Percentiles rank a stretch among this genome's conserved stretches.
Evolutionary conservation across 106 monocot species (phyloP).

Genomic region (Platanthera guangdongensis): DNA sequence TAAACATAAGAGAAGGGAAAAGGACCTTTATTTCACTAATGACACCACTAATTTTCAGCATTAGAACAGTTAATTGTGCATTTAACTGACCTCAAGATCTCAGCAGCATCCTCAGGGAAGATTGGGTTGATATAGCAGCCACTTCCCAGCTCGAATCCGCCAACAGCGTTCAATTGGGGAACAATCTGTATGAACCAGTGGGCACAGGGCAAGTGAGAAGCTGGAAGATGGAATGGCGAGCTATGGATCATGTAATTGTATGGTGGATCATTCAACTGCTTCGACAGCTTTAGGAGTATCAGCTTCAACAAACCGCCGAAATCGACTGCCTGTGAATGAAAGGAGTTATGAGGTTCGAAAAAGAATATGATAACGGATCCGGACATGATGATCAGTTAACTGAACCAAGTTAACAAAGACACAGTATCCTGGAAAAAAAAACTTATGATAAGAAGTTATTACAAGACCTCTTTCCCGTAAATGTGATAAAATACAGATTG

Average conservation of each 20-base stretch:
- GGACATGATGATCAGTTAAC: too few species aligned
- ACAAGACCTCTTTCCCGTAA: too few species aligned
- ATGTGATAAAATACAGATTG: too few species aligned
- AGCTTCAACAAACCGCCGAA: conserved; percentile 61
- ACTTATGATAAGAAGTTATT: too few species aligned
- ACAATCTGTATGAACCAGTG: conserved; percentile 97
- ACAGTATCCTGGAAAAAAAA: too few species aligned
- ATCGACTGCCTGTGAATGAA: conserved; percentile 53
- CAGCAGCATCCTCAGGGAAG: conserved; percentile 88
- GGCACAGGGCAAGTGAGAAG: conserved; percentile 30
- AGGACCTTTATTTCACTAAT: background rate
- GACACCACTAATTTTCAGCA: background rate
- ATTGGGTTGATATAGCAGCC: conserved; percentile 92
- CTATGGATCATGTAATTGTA: conserved; percentile 90
- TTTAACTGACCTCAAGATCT: conserved; percentile 64
- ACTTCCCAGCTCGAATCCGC: conserved; percentile 88
- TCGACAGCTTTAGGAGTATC: conserved; percentile 61
- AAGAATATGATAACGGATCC: too few species aligned
- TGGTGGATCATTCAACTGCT: conserved; percentile 79
- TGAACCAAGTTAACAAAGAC: too few species aligned
- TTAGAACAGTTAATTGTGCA: background rate
- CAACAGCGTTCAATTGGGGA: conserved; percentile 51
- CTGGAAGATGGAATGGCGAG: conserved; percentile 45
- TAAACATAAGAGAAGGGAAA: background rate
- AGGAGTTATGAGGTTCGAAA: background rate